phyloP scores from a whole-genome alignment of 768 basidiomycete species.

The Tremella mesenterica region DNA sequence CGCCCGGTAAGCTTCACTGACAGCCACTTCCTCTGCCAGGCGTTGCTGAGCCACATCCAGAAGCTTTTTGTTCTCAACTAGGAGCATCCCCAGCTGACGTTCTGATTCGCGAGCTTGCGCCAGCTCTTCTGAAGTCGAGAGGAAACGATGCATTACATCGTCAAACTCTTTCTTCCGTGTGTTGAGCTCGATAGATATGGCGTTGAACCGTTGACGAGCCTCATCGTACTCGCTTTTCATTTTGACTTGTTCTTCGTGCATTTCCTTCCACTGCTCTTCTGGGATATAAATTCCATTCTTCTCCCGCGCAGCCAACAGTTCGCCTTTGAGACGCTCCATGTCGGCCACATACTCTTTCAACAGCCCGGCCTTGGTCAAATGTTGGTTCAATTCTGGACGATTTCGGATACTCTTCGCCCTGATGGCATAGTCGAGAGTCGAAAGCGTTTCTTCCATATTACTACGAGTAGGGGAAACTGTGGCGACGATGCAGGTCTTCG shows the following conservation, averaged over 20 bases:
- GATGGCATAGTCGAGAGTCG: conserved; percentile 92
- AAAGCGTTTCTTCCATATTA: conserved; percentile 93
- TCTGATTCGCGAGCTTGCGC: conserved; percentile 46
- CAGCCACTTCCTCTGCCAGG: conserved; percentile 68
- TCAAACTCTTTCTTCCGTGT: conserved; percentile 83
- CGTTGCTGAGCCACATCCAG: conserved; percentile 54
- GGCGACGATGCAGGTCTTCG: conserved; percentile 95
- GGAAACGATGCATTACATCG: conserved; percentile 68
- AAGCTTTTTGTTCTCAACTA: conserved; percentile 55
- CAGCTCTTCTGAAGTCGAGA: conserved; percentile 68
- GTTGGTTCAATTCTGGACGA: conserved; percentile 88
- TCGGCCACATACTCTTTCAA: conserved; percentile 88
- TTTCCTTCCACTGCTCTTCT: conserved; percentile 79
- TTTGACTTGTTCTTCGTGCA: conserved; percentile 67
- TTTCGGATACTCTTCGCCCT: conserved; percentile 92
- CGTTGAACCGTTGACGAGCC: conserved; percentile 68
- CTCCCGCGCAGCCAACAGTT: conserved; percentile 70
- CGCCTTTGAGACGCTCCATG: conserved; percentile 84
- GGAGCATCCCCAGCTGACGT: conserved; percentile 49
- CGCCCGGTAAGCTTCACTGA: conserved; percentile 66
- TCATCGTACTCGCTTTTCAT: conserved; percentile 70
- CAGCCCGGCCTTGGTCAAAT: conserved; percentile 82
- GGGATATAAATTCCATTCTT: conserved; percentile 95
- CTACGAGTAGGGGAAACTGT: conserved; percentile 88
- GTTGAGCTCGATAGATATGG: conserved; percentile 68